A percentile compares a stretch with the other conserved stretches of the same genome.
phyloP scores from a whole-genome alignment of 225 moss, liverwort and hornwort species.

The Marchantia paleacea region DNA sequence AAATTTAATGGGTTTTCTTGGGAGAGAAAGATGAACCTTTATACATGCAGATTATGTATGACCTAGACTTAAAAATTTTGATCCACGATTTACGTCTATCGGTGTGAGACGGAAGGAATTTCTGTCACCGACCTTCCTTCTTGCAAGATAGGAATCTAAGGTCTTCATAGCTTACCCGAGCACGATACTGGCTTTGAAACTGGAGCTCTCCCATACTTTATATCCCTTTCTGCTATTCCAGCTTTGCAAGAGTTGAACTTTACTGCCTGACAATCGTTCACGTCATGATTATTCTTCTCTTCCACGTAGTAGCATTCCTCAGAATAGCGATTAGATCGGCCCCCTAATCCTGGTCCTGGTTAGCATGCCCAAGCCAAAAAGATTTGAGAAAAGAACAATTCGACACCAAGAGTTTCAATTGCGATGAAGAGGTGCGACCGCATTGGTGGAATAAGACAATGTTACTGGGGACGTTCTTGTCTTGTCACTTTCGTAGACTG shows the following conservation, averaged over 20 bases:
- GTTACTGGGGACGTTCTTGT: too few species aligned
- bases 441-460: neutral
- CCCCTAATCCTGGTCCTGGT: neutral
- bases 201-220: conserved; percentile 10
- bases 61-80: neutral
- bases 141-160: neutral
- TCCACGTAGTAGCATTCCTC: too few species aligned
- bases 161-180: neutral
- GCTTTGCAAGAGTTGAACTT: neutral
- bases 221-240: neutral
- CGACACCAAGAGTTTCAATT: neutral
- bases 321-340: neutral
- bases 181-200: conserved; percentile 7
- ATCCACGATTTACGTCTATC: neutral
- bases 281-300: neutral
- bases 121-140: neutral
- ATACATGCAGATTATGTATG: neutral
- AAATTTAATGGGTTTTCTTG: neutral
- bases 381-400: neutral
- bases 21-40: neutral
- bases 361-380: neutral
- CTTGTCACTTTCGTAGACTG: too few species aligned
- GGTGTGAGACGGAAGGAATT: too few species aligned
- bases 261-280: neutral
- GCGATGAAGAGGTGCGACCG: conserved; percentile 14